Evolutionary conservation across 192 early-diverging fungal species (phyloP).

Genomic region (Bifiguratus adelaidae): DNA sequence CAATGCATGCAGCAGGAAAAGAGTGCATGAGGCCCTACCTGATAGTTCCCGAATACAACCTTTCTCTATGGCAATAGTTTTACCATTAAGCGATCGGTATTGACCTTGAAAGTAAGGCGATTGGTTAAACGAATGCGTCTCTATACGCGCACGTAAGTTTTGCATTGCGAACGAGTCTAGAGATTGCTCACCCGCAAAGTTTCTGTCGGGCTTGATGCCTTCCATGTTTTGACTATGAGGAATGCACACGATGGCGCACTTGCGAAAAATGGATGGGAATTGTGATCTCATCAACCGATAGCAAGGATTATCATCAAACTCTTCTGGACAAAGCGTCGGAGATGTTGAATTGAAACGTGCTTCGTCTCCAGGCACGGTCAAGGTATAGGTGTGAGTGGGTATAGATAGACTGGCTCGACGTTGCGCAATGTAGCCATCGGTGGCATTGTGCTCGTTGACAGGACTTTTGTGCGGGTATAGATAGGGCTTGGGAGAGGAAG

Average conservation of each 20-base stretch:
- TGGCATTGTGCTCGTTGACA: too few relatives aligned
- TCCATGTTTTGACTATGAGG: background rate
- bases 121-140: constrained; percentile 33
- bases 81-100: constrained; percentile 30
- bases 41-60: constrained; percentile 26
- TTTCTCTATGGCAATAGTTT: constrained; percentile 32
- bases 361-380: too few relatives aligned
- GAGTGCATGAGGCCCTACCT: constrained; percentile 14
- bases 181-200: background rate
- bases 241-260: background rate
- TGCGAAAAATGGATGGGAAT: background rate
- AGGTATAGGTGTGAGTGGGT: too few relatives aligned
- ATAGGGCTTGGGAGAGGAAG: too few relatives aligned
- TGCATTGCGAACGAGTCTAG: background rate
- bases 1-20: background rate
- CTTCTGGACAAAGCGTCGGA: background rate
- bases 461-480: too few relatives aligned
- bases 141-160: constrained; percentile 8
- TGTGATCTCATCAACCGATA: background rate
- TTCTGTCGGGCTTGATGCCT: background rate
- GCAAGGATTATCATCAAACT: background rate
- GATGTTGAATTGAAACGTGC: too few relatives aligned
- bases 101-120: constrained; percentile 46
- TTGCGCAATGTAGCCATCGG: too few relatives aligned
- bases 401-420: too few relatives aligned